A percentile compares a stretch with the other conserved stretches of the same genome.
Conservation (phyloP, 495 filamentous ascomycete genomes). For the Cercophora sp. region DNA sequence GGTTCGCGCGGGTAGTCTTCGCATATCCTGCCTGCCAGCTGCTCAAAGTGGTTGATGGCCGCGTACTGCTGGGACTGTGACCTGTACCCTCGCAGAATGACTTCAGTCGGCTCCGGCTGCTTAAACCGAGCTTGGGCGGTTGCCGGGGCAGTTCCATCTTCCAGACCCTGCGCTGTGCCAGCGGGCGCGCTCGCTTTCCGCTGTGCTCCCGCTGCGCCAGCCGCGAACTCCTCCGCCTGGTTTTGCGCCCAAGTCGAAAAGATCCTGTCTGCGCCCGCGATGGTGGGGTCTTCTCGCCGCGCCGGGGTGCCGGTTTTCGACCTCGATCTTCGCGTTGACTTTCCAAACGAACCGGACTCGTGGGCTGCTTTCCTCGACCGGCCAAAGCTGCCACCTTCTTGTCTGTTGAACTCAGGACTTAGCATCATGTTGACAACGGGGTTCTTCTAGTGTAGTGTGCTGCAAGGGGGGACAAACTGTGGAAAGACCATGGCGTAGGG, state of each 20-base stretch:
- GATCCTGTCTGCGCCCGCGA: conserved; percentile 50
- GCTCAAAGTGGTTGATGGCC: conserved; percentile 79
- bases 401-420: conserved; percentile 21
- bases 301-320: conserved; percentile 50
- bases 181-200: conserved; percentile 25
- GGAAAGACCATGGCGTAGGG: conserved; percentile 55
- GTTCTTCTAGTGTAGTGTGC: neutral
- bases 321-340: conserved; percentile 50
- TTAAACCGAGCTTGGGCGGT: conserved; percentile 21
- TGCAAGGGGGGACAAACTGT: conserved; percentile 38
- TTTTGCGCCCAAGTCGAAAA: conserved; percentile 38
- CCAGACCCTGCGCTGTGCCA: conserved; percentile 22
- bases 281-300: conserved; percentile 51
- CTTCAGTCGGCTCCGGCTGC: conserved; percentile 60
- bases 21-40: conserved; percentile 73
- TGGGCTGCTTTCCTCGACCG: conserved; percentile 39
- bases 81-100: conserved; percentile 79
- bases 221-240: conserved; percentile 22
- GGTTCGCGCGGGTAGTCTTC: conserved; percentile 82
- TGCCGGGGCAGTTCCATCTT: conserved; percentile 24
- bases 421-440: neutral
- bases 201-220: conserved; percentile 20
- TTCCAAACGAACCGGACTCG: conserved; percentile 54
- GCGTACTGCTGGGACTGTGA: conserved; percentile 69
- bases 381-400: conserved; percentile 30